These are phyloP conservation scores for Tricladium varicosporioides DNA, from an alignment of 2,329 filamentous ascomycete species.

Conservation along the genomic window DNA sequence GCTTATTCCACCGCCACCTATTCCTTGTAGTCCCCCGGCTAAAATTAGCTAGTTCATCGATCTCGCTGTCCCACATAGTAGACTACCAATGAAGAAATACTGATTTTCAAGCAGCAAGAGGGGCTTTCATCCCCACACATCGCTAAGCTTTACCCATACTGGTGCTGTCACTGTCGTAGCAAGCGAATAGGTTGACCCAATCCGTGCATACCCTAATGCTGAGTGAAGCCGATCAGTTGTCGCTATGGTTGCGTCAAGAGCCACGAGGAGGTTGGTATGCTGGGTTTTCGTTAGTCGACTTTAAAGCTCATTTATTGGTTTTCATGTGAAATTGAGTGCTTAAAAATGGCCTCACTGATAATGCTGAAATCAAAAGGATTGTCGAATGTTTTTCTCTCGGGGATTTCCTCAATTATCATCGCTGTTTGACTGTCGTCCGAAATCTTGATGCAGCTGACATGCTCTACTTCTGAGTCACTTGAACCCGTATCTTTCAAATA, in stretches of 20 bases:
- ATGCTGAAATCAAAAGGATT: too few species aligned
- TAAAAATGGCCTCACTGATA: too few species aligned
- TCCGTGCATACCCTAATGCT: conserved; percentile 64
- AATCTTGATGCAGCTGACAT: too few species aligned
- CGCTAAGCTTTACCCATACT: conserved; percentile 60
- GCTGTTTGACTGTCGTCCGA: too few species aligned
- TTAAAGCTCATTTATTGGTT: too few species aligned
- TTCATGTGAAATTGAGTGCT: too few species aligned
- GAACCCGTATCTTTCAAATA: too few species aligned
- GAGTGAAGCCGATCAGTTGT: conserved; percentile 56
- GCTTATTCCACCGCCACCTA: conserved; percentile 51
- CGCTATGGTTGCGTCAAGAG: conserved; percentile 49
- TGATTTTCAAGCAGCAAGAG: conserved; percentile 46
- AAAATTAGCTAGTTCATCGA: conserved; percentile 47
- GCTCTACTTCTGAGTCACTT: too few species aligned
- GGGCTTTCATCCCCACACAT: conserved; percentile 57
- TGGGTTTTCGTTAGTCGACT: too few species aligned
- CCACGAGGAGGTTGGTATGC: conserved; percentile 35
- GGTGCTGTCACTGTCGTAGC: conserved; percentile 65
- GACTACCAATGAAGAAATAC: conserved; percentile 51
- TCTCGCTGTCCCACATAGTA: conserved; percentile 46
- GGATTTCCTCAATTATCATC: too few species aligned
- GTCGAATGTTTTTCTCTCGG: too few species aligned
- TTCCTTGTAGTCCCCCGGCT: conserved; percentile 44
- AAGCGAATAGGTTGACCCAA: conserved; percentile 71